Evolutionary conservation across 192 early-diverging fungal genomes (phyloP).

Genomic region (Podila verticillata): DNA sequence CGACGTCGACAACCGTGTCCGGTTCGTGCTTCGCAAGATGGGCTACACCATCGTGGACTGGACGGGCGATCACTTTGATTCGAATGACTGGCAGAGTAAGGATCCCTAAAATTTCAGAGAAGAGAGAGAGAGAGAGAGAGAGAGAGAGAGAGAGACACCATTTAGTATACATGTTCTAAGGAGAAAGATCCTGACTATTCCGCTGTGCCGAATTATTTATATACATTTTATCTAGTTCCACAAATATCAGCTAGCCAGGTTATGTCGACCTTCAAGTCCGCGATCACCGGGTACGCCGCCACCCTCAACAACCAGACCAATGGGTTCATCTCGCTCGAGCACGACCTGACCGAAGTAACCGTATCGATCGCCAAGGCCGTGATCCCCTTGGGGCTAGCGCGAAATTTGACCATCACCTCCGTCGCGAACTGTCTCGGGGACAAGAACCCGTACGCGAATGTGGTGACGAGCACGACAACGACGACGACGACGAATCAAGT

Average conservation of each 20-base stretch:
- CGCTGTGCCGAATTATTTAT: too few species aligned
- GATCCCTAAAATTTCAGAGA: too few species aligned
- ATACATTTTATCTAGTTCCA: not conserved
- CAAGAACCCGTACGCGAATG: too few species aligned
- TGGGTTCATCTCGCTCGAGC: slow-evolving; percentile 24
- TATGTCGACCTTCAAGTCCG: not conserved
- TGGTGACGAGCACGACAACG: too few species aligned
- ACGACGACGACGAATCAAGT: too few species aligned
- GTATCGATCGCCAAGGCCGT: not conserved
- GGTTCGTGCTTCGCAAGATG: slow-evolving; percentile 68
- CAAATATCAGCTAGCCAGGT: not conserved
- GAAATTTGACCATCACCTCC: slow-evolving; percentile 2
- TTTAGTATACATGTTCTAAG: too few species aligned
- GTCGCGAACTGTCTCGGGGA: slow-evolving; percentile 14
- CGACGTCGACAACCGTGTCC: slow-evolving; percentile 78
- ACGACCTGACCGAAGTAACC: slow-evolving; percentile 2
- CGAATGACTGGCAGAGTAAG: slow-evolving; percentile 48
- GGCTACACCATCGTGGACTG: slow-evolving; percentile 51
- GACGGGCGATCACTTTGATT: slow-evolving; percentile 46
- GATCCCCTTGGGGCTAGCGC: not conserved
- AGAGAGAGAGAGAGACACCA: too few species aligned
- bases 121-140: too few species aligned
- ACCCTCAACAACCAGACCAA: not conserved
- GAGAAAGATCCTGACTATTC: too few species aligned
- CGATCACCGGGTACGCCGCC: not conserved